phyloP scores from a whole-genome alignment of 345 rosid genomes.

The Hibiscus trionum region DNA sequence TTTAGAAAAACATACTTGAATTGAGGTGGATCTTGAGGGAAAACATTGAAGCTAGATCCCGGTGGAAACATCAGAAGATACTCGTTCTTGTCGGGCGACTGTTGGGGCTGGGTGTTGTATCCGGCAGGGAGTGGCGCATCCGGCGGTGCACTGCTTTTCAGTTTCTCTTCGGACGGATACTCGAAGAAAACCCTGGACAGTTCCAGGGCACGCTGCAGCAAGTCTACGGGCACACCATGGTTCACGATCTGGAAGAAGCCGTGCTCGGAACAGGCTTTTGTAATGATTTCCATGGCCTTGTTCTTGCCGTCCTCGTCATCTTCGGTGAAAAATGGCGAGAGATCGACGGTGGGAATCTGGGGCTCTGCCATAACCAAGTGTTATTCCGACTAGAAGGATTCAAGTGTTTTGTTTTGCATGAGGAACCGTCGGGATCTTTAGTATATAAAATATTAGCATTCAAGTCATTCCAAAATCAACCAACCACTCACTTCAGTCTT shows the following conservation, averaged over 20 bases:
- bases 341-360: conserved; percentile 34
- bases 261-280: conserved; percentile 31
- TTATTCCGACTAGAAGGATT: no score
- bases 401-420: background rate
- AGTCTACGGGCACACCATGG: conserved; percentile 33
- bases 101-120: conserved; percentile 28
- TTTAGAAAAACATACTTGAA: conserved; percentile 23
- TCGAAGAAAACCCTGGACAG: conserved; percentile 37
- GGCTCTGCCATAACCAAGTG: conserved; percentile 4
- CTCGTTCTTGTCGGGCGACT: conserved; percentile 40
- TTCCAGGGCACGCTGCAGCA: conserved; percentile 29
- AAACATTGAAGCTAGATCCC: conserved; percentile 32
- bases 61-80: conserved; percentile 37
- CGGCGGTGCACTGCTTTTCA: conserved; percentile 14
- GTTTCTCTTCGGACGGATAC: conserved; percentile 31
- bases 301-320: conserved; percentile 26
- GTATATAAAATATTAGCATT: background rate
- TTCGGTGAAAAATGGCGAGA: conserved; percentile 33
- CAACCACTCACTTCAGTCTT: background rate
- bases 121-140: conserved; percentile 42
- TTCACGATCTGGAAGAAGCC: conserved; percentile 50
- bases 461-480: background rate
- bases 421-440: background rate
- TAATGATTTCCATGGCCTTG: conserved; percentile 27
- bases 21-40: conserved; percentile 33